A percentile compares a stretch with the other conserved stretches of the same genome.
These are phyloP conservation scores for Populus tremula DNA, from an alignment of 345 rosid genomes.

Conservation along the genomic window DNA sequence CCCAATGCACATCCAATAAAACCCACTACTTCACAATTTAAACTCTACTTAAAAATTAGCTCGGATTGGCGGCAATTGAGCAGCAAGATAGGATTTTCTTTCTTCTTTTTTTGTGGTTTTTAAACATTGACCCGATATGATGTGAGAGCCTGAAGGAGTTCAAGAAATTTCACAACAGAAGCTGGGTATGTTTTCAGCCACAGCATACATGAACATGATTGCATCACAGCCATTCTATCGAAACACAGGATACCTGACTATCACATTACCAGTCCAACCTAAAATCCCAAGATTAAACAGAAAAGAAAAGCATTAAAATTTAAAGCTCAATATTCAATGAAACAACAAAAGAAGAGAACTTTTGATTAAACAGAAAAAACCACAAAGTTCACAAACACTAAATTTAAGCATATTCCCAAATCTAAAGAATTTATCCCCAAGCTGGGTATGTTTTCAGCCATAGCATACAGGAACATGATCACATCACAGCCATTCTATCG, in stretches of 20 bases:
- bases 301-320: background rate
- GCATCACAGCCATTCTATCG: too few species aligned
- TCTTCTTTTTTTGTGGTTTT: too few species aligned
- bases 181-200: background rate
- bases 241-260: too few species aligned
- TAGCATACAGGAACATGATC: background rate
- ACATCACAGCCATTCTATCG: background rate
- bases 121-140: background rate
- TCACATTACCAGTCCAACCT: background rate
- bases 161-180: background rate
- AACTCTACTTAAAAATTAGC: too few species aligned
- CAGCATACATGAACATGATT: background rate
- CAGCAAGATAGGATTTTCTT: too few species aligned
- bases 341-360: background rate
- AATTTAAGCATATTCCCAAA: background rate
- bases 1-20: background rate
- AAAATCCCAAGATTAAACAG: background rate
- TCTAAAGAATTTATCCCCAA: background rate
- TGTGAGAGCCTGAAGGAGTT: background rate
- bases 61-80: too few species aligned
- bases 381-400: background rate
- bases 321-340: background rate
- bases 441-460: background rate
- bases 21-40: too few species aligned
- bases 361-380: background rate